These are phyloP conservation scores for Chondrus crispus DNA, from an alignment of 23 red algal species.

Conservation along the genomic window DNA sequence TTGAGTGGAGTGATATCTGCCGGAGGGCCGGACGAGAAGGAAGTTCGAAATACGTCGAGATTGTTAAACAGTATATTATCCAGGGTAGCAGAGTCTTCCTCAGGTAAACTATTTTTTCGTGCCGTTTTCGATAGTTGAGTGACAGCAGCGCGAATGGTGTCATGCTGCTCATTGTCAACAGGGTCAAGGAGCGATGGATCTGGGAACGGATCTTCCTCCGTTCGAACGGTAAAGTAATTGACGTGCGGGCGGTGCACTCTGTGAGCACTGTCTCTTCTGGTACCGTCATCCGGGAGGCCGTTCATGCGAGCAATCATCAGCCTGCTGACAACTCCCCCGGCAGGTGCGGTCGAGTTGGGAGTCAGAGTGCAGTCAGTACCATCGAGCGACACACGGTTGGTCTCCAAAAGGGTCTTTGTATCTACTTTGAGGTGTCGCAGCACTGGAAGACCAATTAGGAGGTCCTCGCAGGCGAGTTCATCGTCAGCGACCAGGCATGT, in stretches of 20 bases:
- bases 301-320: not conserved
- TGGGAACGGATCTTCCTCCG: slow-evolving; percentile 24
- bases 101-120: not conserved
- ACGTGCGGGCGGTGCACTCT: not conserved
- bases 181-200: slow-evolving; percentile 31
- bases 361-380: not conserved
- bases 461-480: not conserved
- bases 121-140: not conserved
- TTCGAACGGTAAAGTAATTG: slow-evolving; percentile 19
- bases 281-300: not conserved
- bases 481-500: not conserved
- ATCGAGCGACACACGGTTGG: not conserved
- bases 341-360: not conserved
- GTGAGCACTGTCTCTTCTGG: not conserved
- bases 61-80: not conserved
- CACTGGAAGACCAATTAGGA: not conserved
- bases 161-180: not conserved
- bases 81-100: not conserved
- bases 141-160: not conserved
- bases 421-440: not conserved
- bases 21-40: slow-evolving; percentile 27
- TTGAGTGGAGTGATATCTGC: not conserved
- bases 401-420: not conserved
- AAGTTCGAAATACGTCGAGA: slow-evolving; percentile 12
- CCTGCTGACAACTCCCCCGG: not conserved